Evolutionary conservation across 2,329 filamentous ascomycete species (phyloP), one percentile per base, ranked within the genome.

Genomic region (Cladophialophora exuberans): DNA sequence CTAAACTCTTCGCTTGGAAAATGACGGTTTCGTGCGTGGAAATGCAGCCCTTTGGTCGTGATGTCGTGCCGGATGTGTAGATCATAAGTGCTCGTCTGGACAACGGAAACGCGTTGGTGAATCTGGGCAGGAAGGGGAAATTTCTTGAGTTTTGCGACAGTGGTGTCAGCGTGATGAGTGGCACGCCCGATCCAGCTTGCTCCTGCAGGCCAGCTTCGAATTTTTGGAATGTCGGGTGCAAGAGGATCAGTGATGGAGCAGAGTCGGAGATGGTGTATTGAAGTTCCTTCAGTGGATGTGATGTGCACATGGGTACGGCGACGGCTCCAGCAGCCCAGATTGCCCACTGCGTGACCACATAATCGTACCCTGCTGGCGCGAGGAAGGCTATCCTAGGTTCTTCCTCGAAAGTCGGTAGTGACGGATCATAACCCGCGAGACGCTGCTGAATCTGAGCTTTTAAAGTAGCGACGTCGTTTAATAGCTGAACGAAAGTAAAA

Each of bases 301-400:
- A 68, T 20, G 71, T 74, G 61, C 73, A 76, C 10, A 76, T 65
- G 17, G 73, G 73, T 17, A 76, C 73, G 26, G 67, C 70, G 15
- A 75, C 68, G n/a, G 72, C 73, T 13, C 73, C 73, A 3, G 72
- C 70, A 9, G 72, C 73, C 73, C 73, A 76, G 48, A 74, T 60
- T 6, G 73, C 73, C 73, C 73, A 76, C 26, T 53, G 53, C 33
- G 51, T 85, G 97, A 93, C 93, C 76, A 97, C 88, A 84, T 97
- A 97, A 76, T 97, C 92, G 77, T 97, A 97, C 73, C 91, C 88
- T 73, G 97, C 97, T 79, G 97, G 93, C 46, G 95, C 87, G 57
- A 99, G 76, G 73, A 97, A 96, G 4, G 91, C 92, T 63, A 99
- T 66, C 51, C 72, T 68, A 23, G 67, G 64, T 57, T 76, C 72